Base-by-base conservation (phyloP, 1,139 yeast species). In the Arxiozyma slooffiae region DNA sequence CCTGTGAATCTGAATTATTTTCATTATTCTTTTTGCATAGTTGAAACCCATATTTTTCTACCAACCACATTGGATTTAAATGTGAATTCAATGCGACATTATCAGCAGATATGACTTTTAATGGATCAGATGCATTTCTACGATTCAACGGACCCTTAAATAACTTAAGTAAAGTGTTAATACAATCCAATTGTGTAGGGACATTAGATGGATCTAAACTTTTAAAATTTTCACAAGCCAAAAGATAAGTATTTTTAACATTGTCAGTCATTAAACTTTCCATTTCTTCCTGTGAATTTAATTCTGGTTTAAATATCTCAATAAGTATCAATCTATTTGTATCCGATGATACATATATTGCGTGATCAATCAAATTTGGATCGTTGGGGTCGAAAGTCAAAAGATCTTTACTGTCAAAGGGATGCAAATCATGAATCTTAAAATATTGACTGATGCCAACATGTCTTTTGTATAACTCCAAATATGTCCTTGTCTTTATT, bases 71-170 rank as follows among this genome's bases (percentile, higher is more conserved):
- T 1, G 84, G 74, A 56, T 85, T 81, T 5, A 82, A 64, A 51
- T 77, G 78, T 0, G 83, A 69, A 52, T 76, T 78, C 54, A 83
- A 66, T 1, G 73, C 70, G 1, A 78, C 72, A 44, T 73, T 73
- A n/a, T 68, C 63, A 5, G 79, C 65, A 54, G 76, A 72, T 18
- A 84, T 79, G 0, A 83, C 76, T 57, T 76, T 80, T 3, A 71
- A 66, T 17, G 74, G 75, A n/a, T 73, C 76, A 4, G 60, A 66
- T 1, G 75, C 69, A 3, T 64, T 66, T 37, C 75, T 65, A 16
- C 66, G 57, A 21, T 70, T 63, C 6, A 84, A 62, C 0, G 90
- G 89, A 0, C 86, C 88, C 55, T 73, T 78, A 48, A 84, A 68
- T 2, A 81, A 82, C 55, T 79, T 79, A 51, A 77, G 72, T 23